Base-by-base conservation (phyloP, 2,329 filamentous ascomycete genomes). In the Cercospora beticola region DNA sequence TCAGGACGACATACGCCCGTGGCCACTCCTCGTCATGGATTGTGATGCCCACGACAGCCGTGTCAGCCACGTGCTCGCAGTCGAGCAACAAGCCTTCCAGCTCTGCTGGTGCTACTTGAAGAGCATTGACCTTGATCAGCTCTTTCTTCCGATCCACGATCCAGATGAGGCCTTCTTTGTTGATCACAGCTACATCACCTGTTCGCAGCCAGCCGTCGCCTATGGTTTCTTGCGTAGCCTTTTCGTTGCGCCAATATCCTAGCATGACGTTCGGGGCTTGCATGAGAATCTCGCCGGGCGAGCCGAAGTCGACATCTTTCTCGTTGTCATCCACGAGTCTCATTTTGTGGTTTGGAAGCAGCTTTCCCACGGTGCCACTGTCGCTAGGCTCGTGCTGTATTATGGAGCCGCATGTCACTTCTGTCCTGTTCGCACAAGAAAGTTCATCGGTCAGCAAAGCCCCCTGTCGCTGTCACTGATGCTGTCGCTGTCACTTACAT, bases 31-130 rank as follows among this genome's bases (percentile, higher is more conserved):
- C 80, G 21, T 80, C 81, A 40, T 83, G 77, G 8, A 85, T 68
- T n/a, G 78, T 81, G 63, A 86, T 83, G 21, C 86, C 86, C 1
- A 87, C 84, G 0, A 83, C 85, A 5, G 85, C 86, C 7, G 85
- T 86, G 72, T 88, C 86, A 3, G 84, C 83, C 16, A 88, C 74
- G 40, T 83, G 78, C n/a, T 84, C 79, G 58, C 85, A 82, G 68
- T 86, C 83, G 0, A 87, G 77, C 0, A 88, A 79, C 0, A 83
- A 81, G 75, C 23, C 75, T 68, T 77, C 75, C 2, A 77, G 73
- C 64, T 77, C 75, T 18, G 75, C 75, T 1, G 75, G 75, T 9
- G 75, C 75, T 14, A 77, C 75, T 71, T 77, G 75, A 21, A 65
- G 21, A 9, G 36, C 40, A 10, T 63, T 63, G 5, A 57, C 26